These are phyloP conservation scores for Penicillium malachiteum DNA, from an alignment of 495 filamentous ascomycete species.

Conservation along the genomic window DNA sequence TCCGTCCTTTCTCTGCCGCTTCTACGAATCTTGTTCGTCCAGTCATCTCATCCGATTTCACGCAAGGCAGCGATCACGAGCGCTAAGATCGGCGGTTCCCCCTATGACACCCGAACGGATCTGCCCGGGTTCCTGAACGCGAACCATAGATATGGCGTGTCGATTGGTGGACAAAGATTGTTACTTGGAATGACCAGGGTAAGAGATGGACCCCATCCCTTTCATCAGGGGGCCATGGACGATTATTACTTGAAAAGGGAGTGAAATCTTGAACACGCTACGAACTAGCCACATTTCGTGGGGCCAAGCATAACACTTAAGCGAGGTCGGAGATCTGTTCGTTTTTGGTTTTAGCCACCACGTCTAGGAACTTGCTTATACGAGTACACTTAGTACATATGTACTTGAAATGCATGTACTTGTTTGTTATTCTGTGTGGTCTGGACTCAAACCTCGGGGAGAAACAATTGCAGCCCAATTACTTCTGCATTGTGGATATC, in stretches of 20 bases:
- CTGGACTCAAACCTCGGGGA: too few species aligned
- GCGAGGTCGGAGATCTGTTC: background rate
- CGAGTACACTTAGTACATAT: background rate
- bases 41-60: too few species aligned
- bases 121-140: constrained; percentile 17
- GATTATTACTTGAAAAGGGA: background rate
- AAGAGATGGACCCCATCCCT: background rate
- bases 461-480: too few species aligned
- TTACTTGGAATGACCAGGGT: background rate
- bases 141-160: constrained; percentile 7
- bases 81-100: constrained; percentile 15
- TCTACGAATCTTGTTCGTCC: too few species aligned
- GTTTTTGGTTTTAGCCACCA: background rate
- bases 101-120: constrained; percentile 14
- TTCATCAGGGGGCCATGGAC: background rate
- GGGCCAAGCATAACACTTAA: background rate
- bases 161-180: constrained; percentile 2
- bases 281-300: background rate
- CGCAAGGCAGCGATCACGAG: background rate
- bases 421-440: too few species aligned
- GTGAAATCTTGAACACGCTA: background rate
- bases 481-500: too few species aligned
- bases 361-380: background rate
- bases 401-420: too few species aligned
- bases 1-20: too few species aligned